Evolutionary conservation across 371 early-diverging fungal genomes (phyloP).

Genomic region (Actinomucor elegans): DNA sequence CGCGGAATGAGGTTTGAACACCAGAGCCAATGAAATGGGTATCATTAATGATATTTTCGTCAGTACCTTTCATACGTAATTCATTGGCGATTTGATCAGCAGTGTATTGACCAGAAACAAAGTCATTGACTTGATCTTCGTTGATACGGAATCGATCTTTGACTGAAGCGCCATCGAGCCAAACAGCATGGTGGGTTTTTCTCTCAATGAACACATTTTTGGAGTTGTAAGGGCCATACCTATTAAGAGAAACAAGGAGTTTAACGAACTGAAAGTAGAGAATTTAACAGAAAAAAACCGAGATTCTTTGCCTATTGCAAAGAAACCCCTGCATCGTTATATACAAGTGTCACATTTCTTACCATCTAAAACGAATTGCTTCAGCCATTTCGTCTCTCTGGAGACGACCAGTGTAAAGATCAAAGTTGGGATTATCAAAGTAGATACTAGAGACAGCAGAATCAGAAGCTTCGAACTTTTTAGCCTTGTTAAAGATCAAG

Average conservation of each 20-base stretch:
- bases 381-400: slow-evolving; percentile 90
- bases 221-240: slow-evolving; percentile 67
- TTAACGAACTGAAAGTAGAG: background rate
- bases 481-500: slow-evolving; percentile 66
- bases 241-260: slow-evolving; percentile 18
- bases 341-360: too few relatives aligned
- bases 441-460: slow-evolving; percentile 27
- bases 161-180: slow-evolving; percentile 90
- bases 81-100: slow-evolving; percentile 82
- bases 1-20: slow-evolving; percentile 73
- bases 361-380: slow-evolving; percentile 88
- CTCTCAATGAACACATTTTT: slow-evolving; percentile 89
- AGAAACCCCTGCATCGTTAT: background rate
- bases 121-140: slow-evolving; percentile 35
- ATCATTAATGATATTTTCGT: slow-evolving; percentile 47
- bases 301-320: background rate
- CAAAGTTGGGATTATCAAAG: slow-evolving; percentile 25
- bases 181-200: slow-evolving; percentile 94
- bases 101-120: slow-evolving; percentile 78
- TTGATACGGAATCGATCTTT: slow-evolving; percentile 50
- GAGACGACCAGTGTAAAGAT: slow-evolving; percentile 62
- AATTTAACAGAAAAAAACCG: slow-evolving; percentile 34
- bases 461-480: slow-evolving; percentile 24
- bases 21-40: slow-evolving; percentile 48
- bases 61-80: slow-evolving; percentile 62